Evolutionary conservation across 139 green algal species (phyloP), one percentile per base, ranked within the genome.

Genomic region (Chlorella sorokiniana): DNA sequence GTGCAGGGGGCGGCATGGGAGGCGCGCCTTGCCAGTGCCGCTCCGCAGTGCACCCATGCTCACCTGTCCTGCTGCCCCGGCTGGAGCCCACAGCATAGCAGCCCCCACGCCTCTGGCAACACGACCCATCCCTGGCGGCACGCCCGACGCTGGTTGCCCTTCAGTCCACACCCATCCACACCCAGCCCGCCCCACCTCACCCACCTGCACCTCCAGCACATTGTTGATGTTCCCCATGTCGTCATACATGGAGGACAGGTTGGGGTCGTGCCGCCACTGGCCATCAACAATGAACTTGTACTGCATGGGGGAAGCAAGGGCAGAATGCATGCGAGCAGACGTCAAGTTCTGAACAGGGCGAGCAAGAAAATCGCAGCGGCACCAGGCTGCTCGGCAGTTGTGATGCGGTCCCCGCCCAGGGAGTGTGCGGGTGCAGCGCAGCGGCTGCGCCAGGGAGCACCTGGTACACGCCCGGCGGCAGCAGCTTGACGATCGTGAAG

Each of bases 181-280:
- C n/a, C n/a, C n/a, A n/a, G n/a, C n/a, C n/a, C n/a, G n/a, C n/a
- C n/a, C n/a, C n/a, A n/a, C n/a, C n/a, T n/a, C n/a, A n/a, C 42
- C 22, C 71, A 79, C 73, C 73, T 79, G 92, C 61, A 98, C 97
- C 90, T 99, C 97, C 29, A 99, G 85, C 38, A 99, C 93, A 79
- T 99, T 99, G 92, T 99, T 99, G 31, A 99, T 94, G 84, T 99
- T 99, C 74, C 93, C 93, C 85, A 94, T 91, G 76, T 99, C 97
- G 77, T 99, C 97, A 64, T 96, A 97, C 91, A 99, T 97, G 44
- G 94, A 95, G 0, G 93, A 88, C 87, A 97, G 94, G 88, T 98
- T 97, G 40, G 96, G 94, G 51, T 97, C 97, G 79, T 98, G 97
- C 78, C 95, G 94, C 97, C 97, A 99, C 64, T 95, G 90, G 11